Evolutionary conservation across 495 filamentous ascomycete species (phyloP).

Genomic region (Aspergillus diversus): DNA sequence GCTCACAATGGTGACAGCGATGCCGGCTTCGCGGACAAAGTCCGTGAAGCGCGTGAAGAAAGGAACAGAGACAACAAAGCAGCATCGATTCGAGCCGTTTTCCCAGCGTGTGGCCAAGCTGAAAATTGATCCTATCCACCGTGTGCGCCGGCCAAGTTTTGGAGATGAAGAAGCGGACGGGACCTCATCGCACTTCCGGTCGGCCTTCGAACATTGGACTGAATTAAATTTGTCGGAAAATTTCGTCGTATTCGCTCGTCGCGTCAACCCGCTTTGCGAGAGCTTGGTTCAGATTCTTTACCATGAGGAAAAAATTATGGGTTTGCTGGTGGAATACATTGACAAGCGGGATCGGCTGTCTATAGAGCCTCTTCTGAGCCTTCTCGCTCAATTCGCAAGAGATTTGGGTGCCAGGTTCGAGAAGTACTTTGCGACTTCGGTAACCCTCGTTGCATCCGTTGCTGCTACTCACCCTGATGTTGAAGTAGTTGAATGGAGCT

Average conservation of each 20-base stretch:
- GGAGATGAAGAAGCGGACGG: constrained; percentile 67
- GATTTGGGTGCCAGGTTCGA: constrained; percentile 90
- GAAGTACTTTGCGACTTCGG: constrained; percentile 73
- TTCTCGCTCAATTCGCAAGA: constrained; percentile 87
- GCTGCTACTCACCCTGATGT: constrained; percentile 66
- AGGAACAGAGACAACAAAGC: constrained; percentile 73
- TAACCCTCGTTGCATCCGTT: constrained; percentile 67
- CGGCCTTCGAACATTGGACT: constrained; percentile 82
- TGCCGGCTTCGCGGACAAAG: constrained; percentile 67
- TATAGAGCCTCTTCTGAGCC: constrained; percentile 80
- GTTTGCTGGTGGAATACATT: constrained; percentile 75
- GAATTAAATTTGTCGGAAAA: constrained; percentile 85
- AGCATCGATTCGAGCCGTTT: constrained; percentile 90
- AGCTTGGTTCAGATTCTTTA: constrained; percentile 90
- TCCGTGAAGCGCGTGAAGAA: constrained; percentile 62
- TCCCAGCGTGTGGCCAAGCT: constrained; percentile 90
- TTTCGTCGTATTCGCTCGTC: constrained; percentile 73
- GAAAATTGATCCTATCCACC: constrained; percentile 88
- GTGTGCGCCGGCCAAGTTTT: constrained; percentile 79
- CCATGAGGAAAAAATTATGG: constrained; percentile 82
- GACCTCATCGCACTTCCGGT: constrained; percentile 77
- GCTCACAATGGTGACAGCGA: constrained; percentile 57
- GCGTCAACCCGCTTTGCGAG: constrained; percentile 77
- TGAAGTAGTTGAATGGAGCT: constrained; percentile 94
- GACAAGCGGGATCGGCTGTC: constrained; percentile 72